A percentile compares a stretch with the other conserved stretches of the same genome.
Evolutionary conservation across 2,329 filamentous ascomycete genomes (phyloP).

Genomic region (Epichloe sylvatica): DNA sequence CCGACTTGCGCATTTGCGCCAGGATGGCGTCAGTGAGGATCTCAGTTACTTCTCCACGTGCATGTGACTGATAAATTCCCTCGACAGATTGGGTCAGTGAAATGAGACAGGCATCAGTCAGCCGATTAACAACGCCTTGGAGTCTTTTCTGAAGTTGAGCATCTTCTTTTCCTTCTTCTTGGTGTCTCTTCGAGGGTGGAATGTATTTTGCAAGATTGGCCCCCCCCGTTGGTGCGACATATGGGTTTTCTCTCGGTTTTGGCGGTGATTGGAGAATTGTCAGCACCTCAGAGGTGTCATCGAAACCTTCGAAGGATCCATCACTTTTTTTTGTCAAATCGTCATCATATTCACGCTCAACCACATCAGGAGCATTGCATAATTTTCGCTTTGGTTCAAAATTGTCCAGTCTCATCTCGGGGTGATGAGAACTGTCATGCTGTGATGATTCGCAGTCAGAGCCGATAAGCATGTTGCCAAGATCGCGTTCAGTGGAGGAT

Average conservation of each 20-base stretch:
- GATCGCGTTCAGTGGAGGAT: background rate
- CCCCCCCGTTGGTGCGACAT: constrained; percentile 53
- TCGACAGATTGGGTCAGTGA: constrained; percentile 74
- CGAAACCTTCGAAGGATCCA: constrained; percentile 27
- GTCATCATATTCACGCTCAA: background rate
- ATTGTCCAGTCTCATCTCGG: background rate
- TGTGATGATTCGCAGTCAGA: background rate
- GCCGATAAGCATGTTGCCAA: background rate
- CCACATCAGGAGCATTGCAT: background rate
- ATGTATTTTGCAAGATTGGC: constrained; percentile 58
- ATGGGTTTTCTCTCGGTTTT: constrained; percentile 67
- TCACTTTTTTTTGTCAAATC: constrained; percentile 8
- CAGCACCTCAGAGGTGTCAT: constrained; percentile 16
- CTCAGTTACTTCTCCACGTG: constrained; percentile 78
- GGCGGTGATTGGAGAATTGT: constrained; percentile 17
- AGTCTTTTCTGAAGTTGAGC: constrained; percentile 61
- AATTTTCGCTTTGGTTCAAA: background rate
- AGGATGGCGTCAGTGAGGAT: constrained; percentile 65
- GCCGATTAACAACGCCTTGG: constrained; percentile 80
- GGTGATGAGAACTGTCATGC: background rate
- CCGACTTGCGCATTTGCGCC: constrained; percentile 64
- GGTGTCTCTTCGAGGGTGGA: constrained; percentile 56
- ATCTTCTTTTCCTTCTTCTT: constrained; percentile 52
- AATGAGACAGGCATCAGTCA: constrained; percentile 81
- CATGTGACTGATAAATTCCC: constrained; percentile 66